Evolutionary conservation across 2,329 filamentous ascomycete species (phyloP).

Genomic region (Sporothrix protearum): DNA sequence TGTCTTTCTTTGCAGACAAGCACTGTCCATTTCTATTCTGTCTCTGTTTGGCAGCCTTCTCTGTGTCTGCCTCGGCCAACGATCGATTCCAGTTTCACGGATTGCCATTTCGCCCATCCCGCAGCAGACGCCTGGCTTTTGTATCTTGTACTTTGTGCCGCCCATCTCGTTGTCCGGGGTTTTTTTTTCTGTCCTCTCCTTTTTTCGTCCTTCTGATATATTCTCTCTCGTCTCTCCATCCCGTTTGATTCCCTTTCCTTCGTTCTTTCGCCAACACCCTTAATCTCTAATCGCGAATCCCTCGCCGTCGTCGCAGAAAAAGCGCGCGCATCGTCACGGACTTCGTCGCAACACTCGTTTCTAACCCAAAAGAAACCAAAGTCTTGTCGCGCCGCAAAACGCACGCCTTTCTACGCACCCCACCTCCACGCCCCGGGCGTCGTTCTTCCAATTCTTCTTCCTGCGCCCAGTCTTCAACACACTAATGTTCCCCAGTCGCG

Average conservation of each 20-base stretch:
- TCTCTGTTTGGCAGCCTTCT: neutral
- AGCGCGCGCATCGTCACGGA: slow-evolving; percentile 4
- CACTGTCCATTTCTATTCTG: neutral
- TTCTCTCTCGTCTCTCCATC: neutral
- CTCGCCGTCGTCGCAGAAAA: neutral
- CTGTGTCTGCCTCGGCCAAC: neutral
- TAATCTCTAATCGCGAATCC: neutral
- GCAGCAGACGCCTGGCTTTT: neutral
- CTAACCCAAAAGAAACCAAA: neutral
- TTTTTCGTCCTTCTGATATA: neutral
- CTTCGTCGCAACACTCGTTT: slow-evolving; percentile 9
- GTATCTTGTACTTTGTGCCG: slow-evolving; percentile 9
- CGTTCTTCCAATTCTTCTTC: neutral
- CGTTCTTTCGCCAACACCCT: neutral
- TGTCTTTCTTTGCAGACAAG: too few species aligned
- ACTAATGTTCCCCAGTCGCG: neutral
- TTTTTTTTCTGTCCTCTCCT: neutral
- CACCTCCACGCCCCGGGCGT: neutral
- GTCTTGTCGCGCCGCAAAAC: neutral
- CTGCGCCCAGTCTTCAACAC: neutral
- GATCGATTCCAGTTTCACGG: slow-evolving; percentile 11
- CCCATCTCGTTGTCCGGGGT: neutral
- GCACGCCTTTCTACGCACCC: neutral
- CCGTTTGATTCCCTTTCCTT: neutral
- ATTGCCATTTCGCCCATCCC: neutral